Evolutionary conservation across 129 eudicot species (phyloP).

Genomic region (Flaveria trinervia): DNA sequence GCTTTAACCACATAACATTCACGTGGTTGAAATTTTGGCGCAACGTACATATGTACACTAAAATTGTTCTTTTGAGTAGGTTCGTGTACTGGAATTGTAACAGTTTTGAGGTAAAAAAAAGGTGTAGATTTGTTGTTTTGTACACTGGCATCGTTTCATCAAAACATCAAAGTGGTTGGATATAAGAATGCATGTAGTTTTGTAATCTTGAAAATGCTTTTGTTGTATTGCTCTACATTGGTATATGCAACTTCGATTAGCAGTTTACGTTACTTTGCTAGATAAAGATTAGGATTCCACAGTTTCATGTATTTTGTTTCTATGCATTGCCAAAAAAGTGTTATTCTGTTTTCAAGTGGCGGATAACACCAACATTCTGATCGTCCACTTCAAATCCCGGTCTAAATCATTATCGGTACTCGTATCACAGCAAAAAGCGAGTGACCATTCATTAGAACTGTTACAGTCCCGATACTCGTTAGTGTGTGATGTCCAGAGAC

Average conservation of each 20-base stretch:
- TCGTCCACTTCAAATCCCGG: not conserved
- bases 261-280: not conserved
- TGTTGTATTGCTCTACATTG: not conserved
- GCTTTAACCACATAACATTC: slow-evolving; percentile 58
- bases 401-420: not conserved
- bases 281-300: too few relatives aligned
- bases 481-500: not conserved
- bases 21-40: slow-evolving; percentile 17
- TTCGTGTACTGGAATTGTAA: not conserved
- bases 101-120: not conserved
- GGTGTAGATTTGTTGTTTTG: not conserved
- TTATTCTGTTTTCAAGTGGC: not conserved
- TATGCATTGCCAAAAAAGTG: not conserved
- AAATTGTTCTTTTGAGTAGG: slow-evolving; percentile 8
- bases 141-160: not conserved
- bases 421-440: not conserved
- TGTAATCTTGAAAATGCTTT: not conserved
- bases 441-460: not conserved
- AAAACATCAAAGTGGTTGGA: slow-evolving; percentile 3
- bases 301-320: not conserved
- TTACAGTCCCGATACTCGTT: not conserved
- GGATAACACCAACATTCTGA: not conserved
- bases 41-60: slow-evolving; percentile 12
- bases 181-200: slow-evolving; percentile 4
- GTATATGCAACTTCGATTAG: not conserved